Conservation (phyloP, 495 filamentous ascomycete genomes). For the Pyrenula aspistea region DNA sequence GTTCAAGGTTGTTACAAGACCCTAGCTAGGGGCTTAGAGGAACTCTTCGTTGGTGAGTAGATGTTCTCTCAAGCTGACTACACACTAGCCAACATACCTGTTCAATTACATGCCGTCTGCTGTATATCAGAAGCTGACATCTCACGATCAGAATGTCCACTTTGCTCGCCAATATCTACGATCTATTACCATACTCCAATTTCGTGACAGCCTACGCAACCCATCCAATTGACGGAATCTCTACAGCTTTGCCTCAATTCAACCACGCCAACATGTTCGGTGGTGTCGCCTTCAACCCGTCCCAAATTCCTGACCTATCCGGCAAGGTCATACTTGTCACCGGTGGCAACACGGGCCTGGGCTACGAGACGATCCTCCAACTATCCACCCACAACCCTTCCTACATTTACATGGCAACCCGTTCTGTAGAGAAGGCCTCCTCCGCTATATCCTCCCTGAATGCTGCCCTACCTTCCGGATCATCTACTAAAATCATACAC, state of each 20-base stretch:
- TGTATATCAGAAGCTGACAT: too few species aligned
- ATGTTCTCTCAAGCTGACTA: too few species aligned
- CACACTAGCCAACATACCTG: too few species aligned
- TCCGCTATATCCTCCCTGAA: slow-evolving; percentile 15
- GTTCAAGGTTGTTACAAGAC: too few species aligned
- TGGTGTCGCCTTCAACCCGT: slow-evolving; percentile 13
- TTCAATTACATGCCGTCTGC: too few species aligned
- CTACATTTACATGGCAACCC: slow-evolving; percentile 39
- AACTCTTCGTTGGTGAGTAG: too few species aligned
- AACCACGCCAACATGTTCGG: not conserved
- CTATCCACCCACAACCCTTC: slow-evolving; percentile 42
- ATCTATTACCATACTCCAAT: not conserved
- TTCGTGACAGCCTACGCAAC: not conserved
- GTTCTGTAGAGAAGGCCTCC: slow-evolving; percentile 19
- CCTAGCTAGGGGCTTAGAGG: too few species aligned
- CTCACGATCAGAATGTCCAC: not conserved
- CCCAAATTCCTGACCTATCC: slow-evolving; percentile 9
- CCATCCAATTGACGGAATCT: not conserved
- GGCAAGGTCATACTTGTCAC: slow-evolving; percentile 14
- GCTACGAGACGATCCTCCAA: slow-evolving; percentile 39
- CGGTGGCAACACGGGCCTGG: slow-evolving; percentile 44
- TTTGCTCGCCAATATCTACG: not conserved
- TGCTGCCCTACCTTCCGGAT: slow-evolving; percentile 1
- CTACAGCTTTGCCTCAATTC: not conserved
- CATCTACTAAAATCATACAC: slow-evolving; percentile 17